phyloP scores from a whole-genome alignment of 225 moss, liverwort and hornwort genomes.

The Physcomitrellopsis africana region DNA sequence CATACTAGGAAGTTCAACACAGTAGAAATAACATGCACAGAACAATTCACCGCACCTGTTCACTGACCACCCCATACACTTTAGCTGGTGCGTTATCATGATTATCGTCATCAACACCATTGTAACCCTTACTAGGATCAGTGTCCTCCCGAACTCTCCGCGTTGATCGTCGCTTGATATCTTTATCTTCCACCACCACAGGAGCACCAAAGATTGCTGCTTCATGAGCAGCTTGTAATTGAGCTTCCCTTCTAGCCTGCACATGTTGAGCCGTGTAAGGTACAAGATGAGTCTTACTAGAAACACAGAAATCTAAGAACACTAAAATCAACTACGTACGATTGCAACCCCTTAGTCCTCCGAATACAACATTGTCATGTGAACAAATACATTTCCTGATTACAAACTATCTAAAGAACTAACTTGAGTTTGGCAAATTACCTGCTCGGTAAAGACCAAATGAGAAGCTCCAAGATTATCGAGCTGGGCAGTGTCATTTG shows the following conservation, averaged over 20 bases:
- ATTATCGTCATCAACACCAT: constrained; percentile 22
- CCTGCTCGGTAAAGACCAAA: constrained; percentile 56
- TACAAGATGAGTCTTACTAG: neutral
- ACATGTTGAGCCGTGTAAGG: neutral
- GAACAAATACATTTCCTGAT: neutral
- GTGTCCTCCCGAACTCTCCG: constrained; percentile 8
- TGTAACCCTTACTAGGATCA: constrained; percentile 3
- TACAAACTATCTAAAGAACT: neutral
- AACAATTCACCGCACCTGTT: constrained; percentile 42
- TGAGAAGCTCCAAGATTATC: constrained; percentile 63
- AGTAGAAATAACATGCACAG: neutral
- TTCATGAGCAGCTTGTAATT: constrained; percentile 59
- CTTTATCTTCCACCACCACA: constrained; percentile 19
- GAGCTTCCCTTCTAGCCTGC: constrained; percentile 62
- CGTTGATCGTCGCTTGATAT: constrained; percentile 28
- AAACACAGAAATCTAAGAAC: neutral
- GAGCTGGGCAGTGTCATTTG: constrained; percentile 49
- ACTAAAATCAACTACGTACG: neutral
- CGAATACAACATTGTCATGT: constrained; percentile 2
- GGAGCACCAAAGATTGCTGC: constrained; percentile 73
- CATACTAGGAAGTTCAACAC: neutral
- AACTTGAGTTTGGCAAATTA: constrained; percentile 18
- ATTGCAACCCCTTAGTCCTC: neutral
- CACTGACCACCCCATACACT: constrained; percentile 53
- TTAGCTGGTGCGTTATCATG: neutral